Conservation (phyloP, 345 rosid species). For the Corymbia maculata region DNA sequence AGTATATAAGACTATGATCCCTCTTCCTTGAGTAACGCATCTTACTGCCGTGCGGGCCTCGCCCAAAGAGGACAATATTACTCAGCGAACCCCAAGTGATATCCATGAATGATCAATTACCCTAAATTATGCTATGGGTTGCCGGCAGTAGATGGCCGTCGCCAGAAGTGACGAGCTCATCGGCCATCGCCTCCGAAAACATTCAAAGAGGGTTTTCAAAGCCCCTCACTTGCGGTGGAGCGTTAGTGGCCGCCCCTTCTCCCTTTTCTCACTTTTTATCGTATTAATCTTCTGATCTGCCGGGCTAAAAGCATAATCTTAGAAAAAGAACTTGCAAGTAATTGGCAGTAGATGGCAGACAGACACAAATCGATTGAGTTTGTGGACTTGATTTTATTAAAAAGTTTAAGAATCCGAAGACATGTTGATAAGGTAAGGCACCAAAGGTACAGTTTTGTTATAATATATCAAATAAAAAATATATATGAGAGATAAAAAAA, state of each 20-base stretch:
- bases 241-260: too few species aligned
- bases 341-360: background rate
- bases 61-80: too few species aligned
- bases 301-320: too few species aligned
- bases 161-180: background rate
- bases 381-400: background rate
- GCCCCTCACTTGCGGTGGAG: too few species aligned
- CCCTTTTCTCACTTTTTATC: too few species aligned
- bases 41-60: too few species aligned
- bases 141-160: rapidly evolving
- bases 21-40: too few species aligned
- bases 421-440: background rate
- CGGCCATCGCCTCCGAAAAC: background rate
- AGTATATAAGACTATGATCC: too few species aligned
- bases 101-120: rapidly evolving
- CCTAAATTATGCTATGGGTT: rapidly evolving
- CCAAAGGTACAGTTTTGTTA: background rate
- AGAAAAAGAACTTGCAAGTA: background rate
- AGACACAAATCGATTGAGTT: background rate
- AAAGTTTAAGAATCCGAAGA: background rate
- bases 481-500: background rate
- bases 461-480: rapidly evolving
- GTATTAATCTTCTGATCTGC: too few species aligned
- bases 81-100: too few species aligned
- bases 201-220: background rate